Evolutionary conservation across 139 green algal genomes (phyloP).

Genomic region (Haematococcus lacustris): DNA sequence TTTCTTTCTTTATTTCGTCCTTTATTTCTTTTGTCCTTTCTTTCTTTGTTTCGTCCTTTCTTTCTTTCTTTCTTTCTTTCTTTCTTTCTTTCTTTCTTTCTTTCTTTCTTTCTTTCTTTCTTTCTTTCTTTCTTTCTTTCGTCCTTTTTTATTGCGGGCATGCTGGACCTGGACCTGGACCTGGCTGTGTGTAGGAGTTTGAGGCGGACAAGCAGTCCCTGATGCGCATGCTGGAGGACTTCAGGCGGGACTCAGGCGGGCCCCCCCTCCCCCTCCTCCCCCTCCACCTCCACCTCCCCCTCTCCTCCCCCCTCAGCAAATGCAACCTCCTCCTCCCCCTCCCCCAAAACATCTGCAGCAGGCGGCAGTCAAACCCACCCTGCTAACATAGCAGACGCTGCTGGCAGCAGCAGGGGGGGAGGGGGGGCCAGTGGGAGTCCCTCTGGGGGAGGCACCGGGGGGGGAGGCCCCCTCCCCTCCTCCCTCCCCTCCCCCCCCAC

Average conservation of each 20-base stretch:
- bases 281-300: neutral
- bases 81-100: neutral
- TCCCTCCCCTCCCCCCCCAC: neutral
- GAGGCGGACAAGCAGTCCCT: slow-evolving; percentile 58
- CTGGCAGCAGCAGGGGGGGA: too few relatives aligned
- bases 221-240: slow-evolving; percentile 76
- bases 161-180: neutral
- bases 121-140: neutral
- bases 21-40: too few relatives aligned
- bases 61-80: neutral
- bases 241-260: slow-evolving; percentile 45
- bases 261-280: neutral
- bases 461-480: too few relatives aligned
- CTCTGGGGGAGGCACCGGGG: too few relatives aligned
- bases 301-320: neutral
- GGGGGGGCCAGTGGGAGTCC: too few relatives aligned
- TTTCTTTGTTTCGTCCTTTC: too few relatives aligned
- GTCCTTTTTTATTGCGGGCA: neutral
- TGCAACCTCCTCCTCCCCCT: neutral
- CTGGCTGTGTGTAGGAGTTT: slow-evolving; percentile 48
- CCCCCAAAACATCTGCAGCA: slow-evolving; percentile 4
- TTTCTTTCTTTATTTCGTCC: too few relatives aligned
- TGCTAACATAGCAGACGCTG: too few relatives aligned
- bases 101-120: neutral
- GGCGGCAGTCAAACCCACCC: too few relatives aligned